Conservation (phyloP, 441 rosid species). For the Aleurites moluccanus region DNA sequence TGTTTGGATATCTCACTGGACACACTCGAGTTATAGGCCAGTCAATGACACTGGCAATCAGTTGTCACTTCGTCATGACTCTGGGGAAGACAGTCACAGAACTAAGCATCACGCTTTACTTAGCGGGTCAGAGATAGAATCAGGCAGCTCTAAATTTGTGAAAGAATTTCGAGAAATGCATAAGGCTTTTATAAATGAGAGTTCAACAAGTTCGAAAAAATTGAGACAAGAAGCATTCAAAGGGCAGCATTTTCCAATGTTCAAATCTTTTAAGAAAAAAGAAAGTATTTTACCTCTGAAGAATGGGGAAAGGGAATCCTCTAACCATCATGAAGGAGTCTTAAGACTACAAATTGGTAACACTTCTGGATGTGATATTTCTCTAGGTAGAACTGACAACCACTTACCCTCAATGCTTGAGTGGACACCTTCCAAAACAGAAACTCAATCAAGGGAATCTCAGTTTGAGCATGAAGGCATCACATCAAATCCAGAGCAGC, state of each 20-base stretch:
- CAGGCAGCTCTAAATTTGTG: constrained; percentile 21
- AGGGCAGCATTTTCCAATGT: constrained; percentile 32
- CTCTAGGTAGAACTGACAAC: constrained; percentile 11
- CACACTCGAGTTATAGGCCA: constrained; percentile 26
- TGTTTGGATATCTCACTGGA: constrained; percentile 58
- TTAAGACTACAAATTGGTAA: constrained; percentile 11
- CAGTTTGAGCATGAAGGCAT: constrained; percentile 25
- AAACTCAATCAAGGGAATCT: constrained; percentile 26
- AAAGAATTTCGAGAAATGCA: constrained; percentile 26
- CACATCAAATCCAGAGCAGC: constrained; percentile 28
- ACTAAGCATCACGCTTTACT: constrained; percentile 10
- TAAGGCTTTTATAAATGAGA: constrained; percentile 29
- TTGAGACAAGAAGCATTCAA: constrained; percentile 29
- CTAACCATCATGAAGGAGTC: background rate
- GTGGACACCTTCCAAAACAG: constrained; percentile 25
- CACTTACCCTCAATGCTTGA: background rate
- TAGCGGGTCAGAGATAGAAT: constrained; percentile 18
- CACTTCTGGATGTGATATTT: constrained; percentile 7
- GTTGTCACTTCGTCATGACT: constrained; percentile 1
- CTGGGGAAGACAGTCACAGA: constrained; percentile 24
- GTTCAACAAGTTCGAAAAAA: constrained; percentile 19
- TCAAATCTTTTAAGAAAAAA: constrained; percentile 24
- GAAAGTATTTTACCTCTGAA: constrained; percentile 23
- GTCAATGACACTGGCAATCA: constrained; percentile 20
- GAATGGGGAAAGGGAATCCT: constrained; percentile 24